Conservation (phyloP, 1,139 yeast genomes). For the Ogataea hybrid region DNA sequence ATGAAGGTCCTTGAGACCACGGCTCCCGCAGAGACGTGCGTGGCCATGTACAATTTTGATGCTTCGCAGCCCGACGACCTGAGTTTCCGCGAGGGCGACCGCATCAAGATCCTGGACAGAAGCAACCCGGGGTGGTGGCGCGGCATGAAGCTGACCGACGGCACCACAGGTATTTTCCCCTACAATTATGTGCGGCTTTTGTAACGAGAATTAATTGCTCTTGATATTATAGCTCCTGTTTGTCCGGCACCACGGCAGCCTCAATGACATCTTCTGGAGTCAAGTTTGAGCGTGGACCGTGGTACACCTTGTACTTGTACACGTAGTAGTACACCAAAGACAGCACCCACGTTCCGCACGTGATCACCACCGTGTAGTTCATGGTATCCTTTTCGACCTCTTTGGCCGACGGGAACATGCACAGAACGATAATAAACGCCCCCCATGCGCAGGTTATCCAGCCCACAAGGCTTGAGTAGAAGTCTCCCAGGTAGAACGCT, state of each 20-base stretch:
- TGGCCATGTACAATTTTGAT: conserved; percentile 37
- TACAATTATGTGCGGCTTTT: conserved; percentile 42
- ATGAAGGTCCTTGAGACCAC: conserved; percentile 12
- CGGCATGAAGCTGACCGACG: conserved; percentile 35
- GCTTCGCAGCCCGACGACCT: conserved; percentile 39
- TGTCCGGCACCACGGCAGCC: no score
- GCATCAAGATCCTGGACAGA: conserved; percentile 34
- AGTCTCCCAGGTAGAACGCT: conserved; percentile 55
- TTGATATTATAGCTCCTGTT: no score
- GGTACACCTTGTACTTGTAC: no score
- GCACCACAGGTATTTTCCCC: conserved; percentile 41
- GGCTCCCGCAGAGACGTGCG: conserved; percentile 26
- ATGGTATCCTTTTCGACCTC: no score
- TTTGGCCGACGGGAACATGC: no score
- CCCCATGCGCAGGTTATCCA: conserved; percentile 32
- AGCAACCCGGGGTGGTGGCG: conserved; percentile 44
- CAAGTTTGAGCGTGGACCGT: no score
- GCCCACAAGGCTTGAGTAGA: conserved; percentile 42
- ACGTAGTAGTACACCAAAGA: no score
- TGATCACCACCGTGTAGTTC: no score
- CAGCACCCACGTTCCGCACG: no score
- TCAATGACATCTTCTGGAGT: no score
- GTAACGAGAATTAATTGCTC: no score
- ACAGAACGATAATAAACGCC: no score
- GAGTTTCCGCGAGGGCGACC: conserved; percentile 37